Evolutionary conservation across 2,329 filamentous ascomycete genomes (phyloP), one percentile per base, ranked within the genome.

Genomic region (Colletotrichum eremochloae): DNA sequence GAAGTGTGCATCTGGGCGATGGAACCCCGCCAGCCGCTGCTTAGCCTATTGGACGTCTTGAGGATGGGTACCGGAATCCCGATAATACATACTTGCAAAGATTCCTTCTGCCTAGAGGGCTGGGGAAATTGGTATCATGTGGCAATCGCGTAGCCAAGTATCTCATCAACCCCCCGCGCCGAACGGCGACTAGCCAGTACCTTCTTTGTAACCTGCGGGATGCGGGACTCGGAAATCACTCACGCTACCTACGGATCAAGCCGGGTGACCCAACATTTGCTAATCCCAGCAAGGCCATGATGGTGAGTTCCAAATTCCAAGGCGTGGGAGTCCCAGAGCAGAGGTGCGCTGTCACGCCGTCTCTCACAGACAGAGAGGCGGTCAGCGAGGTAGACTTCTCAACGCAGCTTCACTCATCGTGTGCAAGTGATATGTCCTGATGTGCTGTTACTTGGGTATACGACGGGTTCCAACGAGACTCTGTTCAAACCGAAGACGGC

Each of bases 51-150:
- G 48, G 48, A 56, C 44, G 9, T 6, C 24, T 63, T 12, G 46
- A 53, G 3, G 44, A 42, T 29, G 68, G 52, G 15, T 20, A 56
- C 33, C 24, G 55, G 33, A 48, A 31, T 18, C n/a, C 60, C 38
- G 12, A 64, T 20, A 38, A 38, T 20, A 18, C 12, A 55, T 48
- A 48, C 38, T 31, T 56, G 50, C 62, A 64, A 64, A 64, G 68
- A 72, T 44, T 70, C 40, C 67, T 64, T 69, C 66, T 70, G 70
- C 70, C 70, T 72, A 52, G 55, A 53, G 24, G 38, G 36, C 20
- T n/a, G 63, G 50, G 40, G 55, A 42, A 58, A 52, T n/a, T 48
- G 42, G 14, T 20, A 18, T 67, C 38, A 55, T 66, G 53, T 44
- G 38, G 62, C 42, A 44, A n/a, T 12, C 12, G 36, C 52, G 44